phyloP scores from a whole-genome alignment of 2,329 filamentous ascomycete species.

The Phoma sp. region DNA sequence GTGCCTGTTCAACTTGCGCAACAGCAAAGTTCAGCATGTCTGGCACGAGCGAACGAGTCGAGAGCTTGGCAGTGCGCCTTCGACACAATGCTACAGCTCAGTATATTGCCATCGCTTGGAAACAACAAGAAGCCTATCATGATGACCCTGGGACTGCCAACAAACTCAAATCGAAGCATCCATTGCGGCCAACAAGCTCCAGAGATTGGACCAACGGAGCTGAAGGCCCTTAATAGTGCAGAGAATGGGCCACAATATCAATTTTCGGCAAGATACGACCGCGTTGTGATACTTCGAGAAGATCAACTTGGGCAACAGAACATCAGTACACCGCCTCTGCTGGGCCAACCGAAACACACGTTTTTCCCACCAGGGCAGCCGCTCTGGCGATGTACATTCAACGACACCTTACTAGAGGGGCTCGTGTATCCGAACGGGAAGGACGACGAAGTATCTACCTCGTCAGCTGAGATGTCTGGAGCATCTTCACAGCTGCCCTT shows the following conservation, averaged over 20 bases:
- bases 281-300: conserved; percentile 27
- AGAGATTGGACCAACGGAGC: conserved; percentile 16
- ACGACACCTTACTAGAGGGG: conserved; percentile 34
- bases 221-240: conserved; percentile 5
- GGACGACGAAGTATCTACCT: not conserved
- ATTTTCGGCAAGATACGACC: conserved; percentile 33
- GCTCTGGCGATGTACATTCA: conserved; percentile 38
- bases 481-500: conserved; percentile 23
- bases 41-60: conserved; percentile 31
- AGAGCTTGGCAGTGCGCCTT: conserved; percentile 35
- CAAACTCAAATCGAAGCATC: conserved; percentile 11
- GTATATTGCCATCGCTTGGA: conserved; percentile 23
- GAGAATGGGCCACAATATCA: conserved; percentile 20
- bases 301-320: conserved; percentile 17
- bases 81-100: conserved; percentile 25
- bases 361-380: conserved; percentile 21
- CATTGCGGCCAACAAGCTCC: conserved; percentile 29
- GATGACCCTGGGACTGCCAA: conserved; percentile 19
- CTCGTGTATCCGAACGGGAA: conserved; percentile 22
- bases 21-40: conserved; percentile 35
- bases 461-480: not conserved
- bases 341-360: conserved; percentile 2
- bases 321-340: not conserved
- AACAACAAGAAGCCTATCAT: conserved; percentile 17
- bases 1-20: conserved; percentile 26